Base-by-base conservation (phyloP, 371 early-diverging fungal species). In the Paraphysoderma sedebokerense region DNA sequence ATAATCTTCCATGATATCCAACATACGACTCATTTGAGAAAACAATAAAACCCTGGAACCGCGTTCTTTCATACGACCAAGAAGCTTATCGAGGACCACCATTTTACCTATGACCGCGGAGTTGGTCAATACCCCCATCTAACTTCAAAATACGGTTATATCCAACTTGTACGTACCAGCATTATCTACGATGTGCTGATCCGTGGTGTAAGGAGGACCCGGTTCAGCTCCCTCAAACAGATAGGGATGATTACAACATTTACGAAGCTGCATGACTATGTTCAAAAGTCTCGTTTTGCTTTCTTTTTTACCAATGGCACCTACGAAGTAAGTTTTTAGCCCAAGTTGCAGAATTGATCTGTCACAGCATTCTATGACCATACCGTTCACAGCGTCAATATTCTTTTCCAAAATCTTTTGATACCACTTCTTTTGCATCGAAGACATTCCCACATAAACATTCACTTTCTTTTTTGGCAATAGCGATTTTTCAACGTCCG, bases 201-300 rank as follows among this genome's bases (percentile, higher is more conserved):
- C 98, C 1, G 96, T 96, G 1, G 97, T 96, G 57, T 77, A 98
- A 6, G 98, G 98, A 9, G 97, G 97, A 1, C 81, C 83, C 19
- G 87, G 85, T 62, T 93, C 98, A 15, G 99, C 99, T 26, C 98
- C 97, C 48, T 87, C 91, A 60, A 99, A 95, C 5, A 99, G 76
- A 59, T 98, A 99, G 8, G 99, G 99, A 60, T 99, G 99, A 54
- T 98, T 99, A 60, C 98, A 97, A 64, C 97, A 96, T 61, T 99
- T 99, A 54, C 99, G 80, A 29, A 99, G 66, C 67, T 99, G 98
- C 98, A 98, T 98, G 3, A 91, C 91, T 60, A 98, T 90, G 62
- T 98, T 98, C 44, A 93, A 68, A 17, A 99, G 71, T 27, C 96
- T 80, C 4, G 85, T 89, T 56, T 85, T 87, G 50, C 75, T 81